Base-by-base conservation (phyloP, 306 rosid genomes). In the Geum urbanum region DNA sequence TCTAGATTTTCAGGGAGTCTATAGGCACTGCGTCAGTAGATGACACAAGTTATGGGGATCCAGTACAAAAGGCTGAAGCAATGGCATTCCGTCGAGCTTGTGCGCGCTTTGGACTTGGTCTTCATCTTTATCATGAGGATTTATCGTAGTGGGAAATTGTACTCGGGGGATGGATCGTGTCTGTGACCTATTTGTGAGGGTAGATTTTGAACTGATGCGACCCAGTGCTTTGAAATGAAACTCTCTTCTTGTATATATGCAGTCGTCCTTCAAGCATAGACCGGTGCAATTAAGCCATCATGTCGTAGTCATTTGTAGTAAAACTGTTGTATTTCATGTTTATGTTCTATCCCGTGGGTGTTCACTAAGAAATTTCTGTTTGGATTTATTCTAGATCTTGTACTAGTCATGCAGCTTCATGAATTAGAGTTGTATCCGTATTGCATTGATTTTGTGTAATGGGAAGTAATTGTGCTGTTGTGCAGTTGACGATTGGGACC, bases 31-130 rank as follows among this genome's bases (percentile, higher is more conserved):
- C 97, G 72, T 71, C 87, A 18, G 49, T 82, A 19, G 84, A 72
- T 60, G 96, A 88, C 75, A 88, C 89, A 12, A 70, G 81, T 72
- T 88, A 80, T 80, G 97, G 97, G 78, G 96, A 91, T 82, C 96
- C 97, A 20, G 81, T 91, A 2, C 92, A 88, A 73, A 91, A 88
- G 77, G 97, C 96, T n/a, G 97, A 88, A 82, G 89, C 96, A 55
- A 91, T 89, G 96, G 97, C 96, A 74, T 88, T 91, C 74, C 88
- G 97, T 54, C 87, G 97, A 63, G 97, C 96, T 79, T 91, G 97
- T 85, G 96, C 96, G 5, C 97, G 89, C 54, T 76, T 88, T 65
- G 96, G 96, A 3, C 84, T 88, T 12, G 97, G 96, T 8, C 97
- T 91, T 67, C 90, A 91, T 83, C 97, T 88, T 73, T 91, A 86